A percentile compares a stretch with the other conserved stretches of the same genome.
phyloP scores from a whole-genome alignment of 805 yeast species.

The Yamadazyma takamatsuzukensis region DNA sequence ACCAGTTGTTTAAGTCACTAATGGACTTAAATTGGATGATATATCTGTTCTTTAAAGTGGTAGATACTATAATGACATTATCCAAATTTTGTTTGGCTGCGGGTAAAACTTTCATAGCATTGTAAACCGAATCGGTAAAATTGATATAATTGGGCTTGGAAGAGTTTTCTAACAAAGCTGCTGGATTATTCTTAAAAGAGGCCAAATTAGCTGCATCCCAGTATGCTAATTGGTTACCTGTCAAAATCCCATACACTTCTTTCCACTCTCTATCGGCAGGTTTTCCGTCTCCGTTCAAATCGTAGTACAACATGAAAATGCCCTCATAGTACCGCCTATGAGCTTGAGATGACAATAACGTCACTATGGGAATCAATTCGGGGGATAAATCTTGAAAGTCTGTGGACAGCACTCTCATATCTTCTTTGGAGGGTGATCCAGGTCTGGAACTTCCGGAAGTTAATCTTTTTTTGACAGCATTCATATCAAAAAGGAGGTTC shows the following conservation, averaged over 20 bases:
- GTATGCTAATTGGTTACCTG: constrained; percentile 87
- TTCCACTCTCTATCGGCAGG: constrained; percentile 84
- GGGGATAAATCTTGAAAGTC: constrained; percentile 34
- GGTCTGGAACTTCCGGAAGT: constrained; percentile 15
- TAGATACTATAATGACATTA: constrained; percentile 83
- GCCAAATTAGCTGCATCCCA: constrained; percentile 81
- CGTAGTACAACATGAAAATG: constrained; percentile 67
- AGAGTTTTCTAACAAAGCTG: constrained; percentile 51
- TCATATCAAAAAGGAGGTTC: no score
- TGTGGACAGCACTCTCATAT: constrained; percentile 2
- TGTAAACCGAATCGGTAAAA: constrained; percentile 84
- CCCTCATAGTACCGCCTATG: constrained; percentile 78
- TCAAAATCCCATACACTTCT: constrained; percentile 87
- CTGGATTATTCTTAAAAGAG: constrained; percentile 45
- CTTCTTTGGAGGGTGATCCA: constrained; percentile 10
- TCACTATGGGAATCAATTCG: constrained; percentile 66
- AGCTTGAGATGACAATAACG: constrained; percentile 67
- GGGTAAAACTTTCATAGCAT: constrained; percentile 65
- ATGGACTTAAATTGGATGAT: constrained; percentile 71
- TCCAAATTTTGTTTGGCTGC: constrained; percentile 59
- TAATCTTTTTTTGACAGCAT: constrained; percentile 22
- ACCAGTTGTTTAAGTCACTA: constrained; percentile 71
- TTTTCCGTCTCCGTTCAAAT: constrained; percentile 78
- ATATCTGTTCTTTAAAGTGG: constrained; percentile 86
- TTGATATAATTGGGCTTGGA: constrained; percentile 84